These are phyloP conservation scores for Lasiodiplodia sp. DNA, from an alignment of 2,329 filamentous ascomycete genomes.

Conservation along the genomic window DNA sequence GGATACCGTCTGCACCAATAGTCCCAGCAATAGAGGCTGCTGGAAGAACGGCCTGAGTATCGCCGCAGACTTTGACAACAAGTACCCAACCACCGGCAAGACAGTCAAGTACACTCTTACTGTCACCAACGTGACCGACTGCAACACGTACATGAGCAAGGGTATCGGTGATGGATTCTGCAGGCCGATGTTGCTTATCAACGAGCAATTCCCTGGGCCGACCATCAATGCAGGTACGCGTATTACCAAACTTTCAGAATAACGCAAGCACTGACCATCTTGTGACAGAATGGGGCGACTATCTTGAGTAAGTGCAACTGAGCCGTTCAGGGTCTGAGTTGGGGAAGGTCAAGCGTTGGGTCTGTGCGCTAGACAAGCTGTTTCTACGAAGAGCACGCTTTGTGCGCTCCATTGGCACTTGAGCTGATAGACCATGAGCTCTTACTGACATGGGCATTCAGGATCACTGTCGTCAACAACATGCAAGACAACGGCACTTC, in stretches of 20 bases:
- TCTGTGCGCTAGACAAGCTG: neutral
- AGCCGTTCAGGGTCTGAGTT: neutral
- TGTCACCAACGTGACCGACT: conserved; percentile 51
- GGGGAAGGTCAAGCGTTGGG: neutral
- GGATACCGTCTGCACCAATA: conserved; percentile 50
- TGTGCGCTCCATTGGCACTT: neutral
- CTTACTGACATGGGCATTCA: neutral
- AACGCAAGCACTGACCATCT: neutral
- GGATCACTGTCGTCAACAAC: conserved; percentile 58
- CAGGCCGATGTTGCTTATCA: conserved; percentile 50
- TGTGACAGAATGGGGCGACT: conserved; percentile 54
- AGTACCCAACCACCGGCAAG: conserved; percentile 49
- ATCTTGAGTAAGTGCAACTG: conserved; percentile 42
- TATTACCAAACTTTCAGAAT: conserved; percentile 44
- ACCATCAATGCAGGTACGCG: conserved; percentile 62
- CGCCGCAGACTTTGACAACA: conserved; percentile 55
- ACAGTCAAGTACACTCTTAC: conserved; percentile 49
- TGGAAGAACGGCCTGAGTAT: conserved; percentile 54
- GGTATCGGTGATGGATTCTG: conserved; percentile 39
- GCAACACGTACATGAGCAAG: conserved; percentile 38
- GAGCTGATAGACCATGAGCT: conserved; percentile 4
- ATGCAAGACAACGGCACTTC: conserved; percentile 64
- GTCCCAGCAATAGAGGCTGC: conserved; percentile 49
- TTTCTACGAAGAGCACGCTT: neutral
- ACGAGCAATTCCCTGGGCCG: conserved; percentile 70